Evolutionary conservation across 2,329 filamentous ascomycete genomes (phyloP).

Genomic region (Aspergillus sp.): DNA sequence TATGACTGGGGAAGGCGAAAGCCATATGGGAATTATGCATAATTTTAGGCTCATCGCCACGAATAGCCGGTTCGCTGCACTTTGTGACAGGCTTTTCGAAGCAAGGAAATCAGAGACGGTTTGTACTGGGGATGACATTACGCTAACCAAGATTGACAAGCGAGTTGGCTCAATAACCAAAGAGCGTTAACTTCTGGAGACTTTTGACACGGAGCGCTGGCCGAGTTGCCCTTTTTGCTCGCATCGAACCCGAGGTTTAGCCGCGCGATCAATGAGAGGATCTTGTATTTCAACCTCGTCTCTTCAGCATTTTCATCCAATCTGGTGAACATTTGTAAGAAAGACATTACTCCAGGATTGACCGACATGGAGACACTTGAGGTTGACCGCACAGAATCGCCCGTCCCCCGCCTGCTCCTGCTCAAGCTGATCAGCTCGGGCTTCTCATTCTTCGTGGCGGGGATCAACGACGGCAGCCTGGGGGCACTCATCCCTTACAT

Average conservation of each 20-base stretch:
- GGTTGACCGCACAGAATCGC: neutral
- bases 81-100: no score
- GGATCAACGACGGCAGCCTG: slow-evolving; percentile 67
- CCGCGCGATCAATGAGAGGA: neutral
- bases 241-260: neutral
- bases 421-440: slow-evolving; percentile 60
- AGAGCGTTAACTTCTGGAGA: no score
- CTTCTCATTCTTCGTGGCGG: slow-evolving; percentile 69
- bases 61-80: no score
- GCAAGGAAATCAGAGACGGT: no score
- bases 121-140: no score
- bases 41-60: no score
- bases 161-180: neutral
- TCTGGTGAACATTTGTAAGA: neutral
- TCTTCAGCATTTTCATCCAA: neutral
- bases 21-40: no score
- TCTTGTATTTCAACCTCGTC: neutral
- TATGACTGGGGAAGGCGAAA: no score
- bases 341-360: neutral
- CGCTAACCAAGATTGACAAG: no score
- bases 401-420: slow-evolving; percentile 3
- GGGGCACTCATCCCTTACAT: slow-evolving; percentile 68
- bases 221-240: neutral
- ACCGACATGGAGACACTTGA: slow-evolving; percentile 2
- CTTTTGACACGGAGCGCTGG: neutral